Evolutionary conservation across 495 filamentous ascomycete species (phyloP).

Genomic region (Penicillium lagena): DNA sequence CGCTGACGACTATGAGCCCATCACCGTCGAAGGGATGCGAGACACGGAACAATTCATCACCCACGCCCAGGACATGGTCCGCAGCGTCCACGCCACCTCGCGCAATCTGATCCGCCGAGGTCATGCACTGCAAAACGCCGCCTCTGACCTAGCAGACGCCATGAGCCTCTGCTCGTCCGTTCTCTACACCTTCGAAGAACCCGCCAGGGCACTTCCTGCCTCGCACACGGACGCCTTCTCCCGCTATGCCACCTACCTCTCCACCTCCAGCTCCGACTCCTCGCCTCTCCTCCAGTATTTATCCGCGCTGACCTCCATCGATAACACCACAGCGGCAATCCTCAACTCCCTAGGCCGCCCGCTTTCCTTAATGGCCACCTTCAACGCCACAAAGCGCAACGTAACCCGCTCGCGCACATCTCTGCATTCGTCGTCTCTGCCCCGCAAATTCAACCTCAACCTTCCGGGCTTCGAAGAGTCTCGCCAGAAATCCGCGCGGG

Average conservation of each 20-base stretch:
- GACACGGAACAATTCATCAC: conserved; percentile 91
- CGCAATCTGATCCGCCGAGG: conserved; percentile 64
- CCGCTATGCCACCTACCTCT: conserved; percentile 60
- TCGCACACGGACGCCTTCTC: conserved; percentile 65
- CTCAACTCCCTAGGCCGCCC: conserved; percentile 78
- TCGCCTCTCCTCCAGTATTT: conserved; percentile 67
- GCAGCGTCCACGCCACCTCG: conserved; percentile 73
- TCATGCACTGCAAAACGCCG: conserved; percentile 26
- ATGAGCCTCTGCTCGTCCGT: conserved; percentile 50
- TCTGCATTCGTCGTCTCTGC: conserved; percentile 44
- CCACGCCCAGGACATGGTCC: conserved; percentile 81
- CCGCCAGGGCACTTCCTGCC: conserved; percentile 50
- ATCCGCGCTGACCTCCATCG: conserved; percentile 64
- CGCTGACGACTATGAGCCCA: conserved; percentile 75
- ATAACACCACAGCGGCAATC: conserved; percentile 74
- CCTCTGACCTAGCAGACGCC: conserved; percentile 63
- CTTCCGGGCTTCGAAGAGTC: conserved; percentile 74
- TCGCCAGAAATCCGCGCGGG: conserved; percentile 69
- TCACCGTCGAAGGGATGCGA: conserved; percentile 64
- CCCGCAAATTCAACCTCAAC: conserved; percentile 45
- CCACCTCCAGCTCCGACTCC: conserved; percentile 61
- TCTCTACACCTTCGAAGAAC: conserved; percentile 40
- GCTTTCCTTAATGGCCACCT: conserved; percentile 64
- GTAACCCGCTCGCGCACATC: conserved; percentile 71
- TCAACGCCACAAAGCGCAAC: conserved; percentile 55